A percentile compares a stretch with the other conserved stretches of the same genome.
phyloP scores from a whole-genome alignment of 2,329 filamentous ascomycete genomes.

The Alternaria viburni region DNA sequence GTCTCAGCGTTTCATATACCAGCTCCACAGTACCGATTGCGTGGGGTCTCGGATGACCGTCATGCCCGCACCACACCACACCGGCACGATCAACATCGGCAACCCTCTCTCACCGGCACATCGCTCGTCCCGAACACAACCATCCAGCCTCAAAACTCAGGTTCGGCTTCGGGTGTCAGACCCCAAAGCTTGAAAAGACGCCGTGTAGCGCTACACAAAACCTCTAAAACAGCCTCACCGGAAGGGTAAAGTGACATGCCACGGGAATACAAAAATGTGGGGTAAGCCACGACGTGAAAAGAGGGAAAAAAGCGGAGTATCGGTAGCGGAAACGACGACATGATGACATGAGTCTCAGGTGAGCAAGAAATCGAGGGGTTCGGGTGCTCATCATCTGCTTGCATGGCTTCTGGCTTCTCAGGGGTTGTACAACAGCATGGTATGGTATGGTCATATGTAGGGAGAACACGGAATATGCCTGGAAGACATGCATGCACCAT shows the following conservation, averaged over 20 bases:
- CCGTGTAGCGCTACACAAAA: not conserved
- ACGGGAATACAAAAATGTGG: slow-evolving; percentile 29
- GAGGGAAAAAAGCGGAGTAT: not conserved
- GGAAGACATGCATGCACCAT: not conserved
- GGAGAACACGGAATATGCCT: not conserved
- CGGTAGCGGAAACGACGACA: slow-evolving; percentile 2
- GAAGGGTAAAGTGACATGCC: slow-evolving; percentile 13
- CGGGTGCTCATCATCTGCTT: not conserved
- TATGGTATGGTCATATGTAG: not conserved
- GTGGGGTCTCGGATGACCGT: not conserved
- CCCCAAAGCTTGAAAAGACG: not conserved
- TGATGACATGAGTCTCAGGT: slow-evolving; percentile 27
- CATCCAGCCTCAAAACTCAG: not conserved
- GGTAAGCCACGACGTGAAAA: slow-evolving; percentile 16
- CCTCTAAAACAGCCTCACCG: slow-evolving; percentile 27
- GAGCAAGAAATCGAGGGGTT: slow-evolving; percentile 4
- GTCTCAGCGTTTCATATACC: not conserved
- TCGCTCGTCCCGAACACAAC: not conserved
- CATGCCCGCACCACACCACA: not conserved
- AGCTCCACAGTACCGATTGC: not conserved
- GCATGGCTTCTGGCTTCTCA: not conserved
- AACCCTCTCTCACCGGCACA: not conserved
- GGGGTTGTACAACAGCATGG: not conserved
- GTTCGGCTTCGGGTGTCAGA: not conserved
- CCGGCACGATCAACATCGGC: not conserved